Evolutionary conservation across 73 alveolate genomes (phyloP).

Genomic region (Tetrahymena malaccensis): DNA sequence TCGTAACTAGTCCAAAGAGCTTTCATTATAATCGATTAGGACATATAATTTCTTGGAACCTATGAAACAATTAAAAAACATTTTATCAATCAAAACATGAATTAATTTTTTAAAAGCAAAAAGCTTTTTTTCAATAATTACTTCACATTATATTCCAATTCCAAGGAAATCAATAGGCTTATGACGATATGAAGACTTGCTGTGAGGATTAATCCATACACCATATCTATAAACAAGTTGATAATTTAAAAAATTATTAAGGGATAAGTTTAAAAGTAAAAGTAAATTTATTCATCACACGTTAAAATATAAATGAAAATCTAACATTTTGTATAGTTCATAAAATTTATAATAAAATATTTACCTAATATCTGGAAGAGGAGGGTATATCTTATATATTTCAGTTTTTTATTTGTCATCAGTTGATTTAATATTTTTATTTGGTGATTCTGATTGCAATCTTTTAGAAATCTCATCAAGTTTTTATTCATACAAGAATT

Average conservation of each 20-base stretch:
- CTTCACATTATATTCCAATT: constrained; percentile 29
- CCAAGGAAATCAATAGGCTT: constrained; percentile 36
- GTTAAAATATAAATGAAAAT: too few species aligned
- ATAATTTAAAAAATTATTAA: not conserved
- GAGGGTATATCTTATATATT: not conserved
- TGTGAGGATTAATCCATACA: not conserved
- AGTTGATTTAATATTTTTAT: not conserved
- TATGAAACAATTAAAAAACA: too few species aligned
- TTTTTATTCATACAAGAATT: not conserved
- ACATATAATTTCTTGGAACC: constrained; percentile 47
- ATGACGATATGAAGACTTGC: not conserved
- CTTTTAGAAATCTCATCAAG: not conserved
- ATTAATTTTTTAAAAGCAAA: not conserved
- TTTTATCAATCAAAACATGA: too few species aligned
- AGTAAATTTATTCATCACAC: not conserved
- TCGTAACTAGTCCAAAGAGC: constrained; percentile 51
- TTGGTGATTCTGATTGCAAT: not conserved
- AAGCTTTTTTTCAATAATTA: not conserved
- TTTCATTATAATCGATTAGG: constrained; percentile 35
- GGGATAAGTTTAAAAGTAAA: not conserved
- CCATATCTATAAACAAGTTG: not conserved
- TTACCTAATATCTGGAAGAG: not conserved
- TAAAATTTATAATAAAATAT: too few species aligned
- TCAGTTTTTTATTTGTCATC: not conserved
- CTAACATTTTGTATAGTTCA: too few species aligned